Percentiles rank a stretch among this genome's conserved stretches.
Evolutionary conservation across 2,329 filamentous ascomycete genomes (phyloP).

Genomic region (Diaporthe sp.): DNA sequence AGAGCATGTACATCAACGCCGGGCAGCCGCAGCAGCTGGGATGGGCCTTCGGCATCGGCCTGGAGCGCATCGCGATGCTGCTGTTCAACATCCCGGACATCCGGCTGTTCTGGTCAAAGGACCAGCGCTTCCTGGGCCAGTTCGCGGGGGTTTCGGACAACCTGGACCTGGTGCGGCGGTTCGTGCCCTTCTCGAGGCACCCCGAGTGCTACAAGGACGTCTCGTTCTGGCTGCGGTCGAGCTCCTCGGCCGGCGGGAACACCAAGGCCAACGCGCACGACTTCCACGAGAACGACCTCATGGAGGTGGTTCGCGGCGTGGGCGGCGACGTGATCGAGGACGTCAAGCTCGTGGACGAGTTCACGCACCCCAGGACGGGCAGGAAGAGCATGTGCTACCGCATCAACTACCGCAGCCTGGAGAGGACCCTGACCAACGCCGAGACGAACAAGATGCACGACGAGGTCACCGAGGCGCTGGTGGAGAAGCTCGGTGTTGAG

Average conservation of each 20-base stretch:
- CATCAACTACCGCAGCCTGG: constrained; percentile 92
- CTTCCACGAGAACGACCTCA: constrained; percentile 96
- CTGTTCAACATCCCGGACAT: constrained; percentile 97
- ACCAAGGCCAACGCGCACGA: constrained; percentile 54
- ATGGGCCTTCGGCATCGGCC: constrained; percentile 95
- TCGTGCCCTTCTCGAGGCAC: constrained; percentile 91
- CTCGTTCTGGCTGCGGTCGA: constrained; percentile 84
- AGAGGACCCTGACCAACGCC: constrained; percentile 87
- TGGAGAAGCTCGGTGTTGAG: constrained; percentile 81
- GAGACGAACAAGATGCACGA: constrained; percentile 85
- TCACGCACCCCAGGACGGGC: constrained; percentile 87
- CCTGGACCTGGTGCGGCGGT: constrained; percentile 67
- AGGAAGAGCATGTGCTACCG: constrained; percentile 90
- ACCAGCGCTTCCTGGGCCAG: constrained; percentile 87
- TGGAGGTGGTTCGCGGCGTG: constrained; percentile 91
- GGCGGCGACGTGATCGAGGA: constrained; percentile 90
- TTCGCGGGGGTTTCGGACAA: constrained; percentile 75
- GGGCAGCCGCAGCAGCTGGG: constrained; percentile 81
- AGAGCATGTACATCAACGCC: constrained; percentile 83
- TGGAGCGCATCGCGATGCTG: constrained; percentile 97
- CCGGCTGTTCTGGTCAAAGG: constrained; percentile 92
- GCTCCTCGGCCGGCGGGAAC: constrained; percentile 62
- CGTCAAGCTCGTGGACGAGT: constrained; percentile 86
- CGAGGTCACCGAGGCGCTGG: constrained; percentile 73
- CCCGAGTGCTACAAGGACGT: constrained; percentile 93